Percentiles rank a stretch among this genome's conserved stretches.
Evolutionary conservation across 768 basidiomycete genomes (phyloP).

Genomic region (Holtermannia corniformis): DNA sequence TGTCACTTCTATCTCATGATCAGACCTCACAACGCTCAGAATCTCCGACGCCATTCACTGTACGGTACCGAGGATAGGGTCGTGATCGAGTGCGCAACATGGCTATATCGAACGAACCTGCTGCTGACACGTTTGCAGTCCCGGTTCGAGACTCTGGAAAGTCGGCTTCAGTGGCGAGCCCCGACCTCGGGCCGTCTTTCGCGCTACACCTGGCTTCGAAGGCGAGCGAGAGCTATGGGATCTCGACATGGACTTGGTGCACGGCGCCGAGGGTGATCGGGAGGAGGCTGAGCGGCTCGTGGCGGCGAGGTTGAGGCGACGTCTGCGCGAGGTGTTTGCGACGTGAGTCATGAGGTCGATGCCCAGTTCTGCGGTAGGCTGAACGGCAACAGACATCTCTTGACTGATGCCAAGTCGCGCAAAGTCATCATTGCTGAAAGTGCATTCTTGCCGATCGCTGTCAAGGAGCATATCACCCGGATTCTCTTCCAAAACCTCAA

Average conservation of each 20-base stretch:
- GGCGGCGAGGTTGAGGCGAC: conserved; percentile 57
- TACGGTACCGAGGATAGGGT: conserved; percentile 96
- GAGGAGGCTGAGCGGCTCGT: conserved; percentile 67
- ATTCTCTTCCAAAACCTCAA: conserved; percentile 84
- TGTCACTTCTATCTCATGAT: neutral
- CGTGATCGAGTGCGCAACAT: conserved; percentile 57
- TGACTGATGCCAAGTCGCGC: conserved; percentile 89
- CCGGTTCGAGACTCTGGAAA: conserved; percentile 90
- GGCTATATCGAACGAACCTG: neutral
- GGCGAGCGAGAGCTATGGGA: conserved; percentile 26
- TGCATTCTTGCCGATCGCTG: conserved; percentile 69
- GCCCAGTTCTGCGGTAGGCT: neutral
- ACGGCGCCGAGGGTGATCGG: conserved; percentile 11
- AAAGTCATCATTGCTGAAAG: conserved; percentile 91
- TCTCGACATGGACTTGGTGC: conserved; percentile 25
- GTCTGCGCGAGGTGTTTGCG: conserved; percentile 69
- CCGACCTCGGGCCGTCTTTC: conserved; percentile 77
- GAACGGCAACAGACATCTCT: conserved; percentile 55
- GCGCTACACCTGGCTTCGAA: conserved; percentile 20
- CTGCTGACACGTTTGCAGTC: conserved; percentile 31
- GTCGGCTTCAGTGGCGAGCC: conserved; percentile 97
- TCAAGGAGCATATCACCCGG: conserved; percentile 79
- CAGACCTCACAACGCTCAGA: conserved; percentile 9
- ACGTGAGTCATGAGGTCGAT: conserved; percentile 48
- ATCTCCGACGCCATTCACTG: conserved; percentile 65